Evolutionary conservation across 495 filamentous ascomycete genomes (phyloP), one percentile per base, ranked within the genome.

Genomic region (Trichoderma reesei): DNA sequence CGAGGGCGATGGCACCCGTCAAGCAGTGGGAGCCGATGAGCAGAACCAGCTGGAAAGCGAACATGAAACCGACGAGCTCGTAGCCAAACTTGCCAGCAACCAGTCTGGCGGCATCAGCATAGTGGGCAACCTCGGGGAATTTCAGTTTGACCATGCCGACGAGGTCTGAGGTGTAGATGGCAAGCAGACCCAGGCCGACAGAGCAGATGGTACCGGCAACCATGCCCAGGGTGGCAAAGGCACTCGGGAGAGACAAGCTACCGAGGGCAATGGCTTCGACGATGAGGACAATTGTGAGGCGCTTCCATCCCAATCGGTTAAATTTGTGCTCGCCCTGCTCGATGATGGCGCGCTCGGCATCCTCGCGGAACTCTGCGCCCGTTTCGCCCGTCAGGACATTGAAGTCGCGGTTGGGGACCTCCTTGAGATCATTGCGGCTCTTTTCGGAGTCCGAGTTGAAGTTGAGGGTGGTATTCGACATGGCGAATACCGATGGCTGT

Each of bases 131-230:
- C n/a, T 87, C 77, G 1, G 90, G 90, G 68, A 85, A 86, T 64
- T 76, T 80, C 60, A 85, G 67, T 71, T 91, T 92, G 71, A 94
- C 86, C 72, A 91, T 88, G 26, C 87, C 89, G 66, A 93, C 83
- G 39, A 92, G 82, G 65, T 86, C 90, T 67, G 88, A 88, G 18
- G 88, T 90, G 73, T 92, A 95, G 42, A 86, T 86, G 46, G 89
- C 84, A 11, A 90, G 66, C 26, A 88, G 70, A 18, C 90, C 90
- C 33, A 91, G 71, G 26, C 72, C 69, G 44, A 89, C 39, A 46
- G 86, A 83, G 60, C 86, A 76, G 60, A 90, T 78, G 33, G 86
- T 74, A 18, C 76, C 78, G 16, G 73, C 70, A 1, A 88, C 78
- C 72, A 90, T 80, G 38, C 87, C 87, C 31, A 90, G 69, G 8